Base-by-base conservation (phyloP, 371 early-diverging fungal genomes). In the Chytridiales sp. region DNA sequence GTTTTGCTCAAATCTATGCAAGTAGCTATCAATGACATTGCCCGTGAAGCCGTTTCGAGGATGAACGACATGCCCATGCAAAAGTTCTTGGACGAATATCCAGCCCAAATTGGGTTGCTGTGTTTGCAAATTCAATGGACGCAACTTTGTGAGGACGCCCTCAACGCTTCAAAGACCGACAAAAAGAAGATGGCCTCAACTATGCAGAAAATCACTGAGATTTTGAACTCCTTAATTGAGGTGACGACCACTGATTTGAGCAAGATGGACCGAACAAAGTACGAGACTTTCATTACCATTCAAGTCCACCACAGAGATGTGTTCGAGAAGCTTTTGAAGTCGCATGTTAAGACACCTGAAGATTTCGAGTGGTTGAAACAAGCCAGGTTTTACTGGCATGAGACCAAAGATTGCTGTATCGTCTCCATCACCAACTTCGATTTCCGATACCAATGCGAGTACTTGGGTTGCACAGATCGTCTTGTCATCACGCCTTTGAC, bases 341-440 rank as follows among this genome's bases (percentile, higher is more conserved):
- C 74, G 3, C 83, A 84, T 54, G 73, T 81, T 30, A 81, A 81
- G 47, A 62, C 74, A 26, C 63, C 78, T 11, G 83, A 81, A 21
- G 83, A 83, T 56, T 84, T 84, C 56, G 84, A 84, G 59, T 84
- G 84, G 84, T 60, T 84, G 32, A 80, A 81, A 66, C 84, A 84
- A 58, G 79, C 80, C 9, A 67, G 84, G 9, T 84, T 84, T 69
- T 84, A 84, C 63, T 84, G 83, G 83, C 78, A 80, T 41, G 83
- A 81, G 51, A 81, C 81, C 8, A 81, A 83, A 58, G 83, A 83
- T 53, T 80, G 80, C 60, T 84, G 84, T 60, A 74, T 84, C n/a
- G 83, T 70, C 1, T 78, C 82, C n/a, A 84, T 84, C 58, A 84
- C 84, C 35, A 84, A 84, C 62, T 82, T 83, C 49, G 84, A 84